phyloP scores from a whole-genome alignment of 345 rosid genomes.

The Eucalyptus curtisii region DNA sequence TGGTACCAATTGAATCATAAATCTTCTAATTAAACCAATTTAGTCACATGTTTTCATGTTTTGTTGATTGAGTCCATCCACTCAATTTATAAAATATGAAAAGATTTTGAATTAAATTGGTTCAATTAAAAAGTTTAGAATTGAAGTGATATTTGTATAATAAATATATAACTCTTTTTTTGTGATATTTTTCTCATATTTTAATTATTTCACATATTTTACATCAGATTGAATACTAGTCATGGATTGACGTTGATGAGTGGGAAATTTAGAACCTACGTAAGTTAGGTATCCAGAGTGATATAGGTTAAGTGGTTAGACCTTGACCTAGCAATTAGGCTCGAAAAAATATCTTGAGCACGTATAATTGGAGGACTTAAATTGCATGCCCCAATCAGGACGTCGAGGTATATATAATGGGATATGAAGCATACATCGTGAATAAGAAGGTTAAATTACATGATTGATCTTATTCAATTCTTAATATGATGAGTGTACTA shows the following conservation, averaged over 20 bases:
- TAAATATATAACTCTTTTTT: background rate
- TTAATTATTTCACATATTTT: background rate
- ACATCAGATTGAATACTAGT: background rate
- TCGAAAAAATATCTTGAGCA: background rate
- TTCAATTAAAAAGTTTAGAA: too few relatives aligned
- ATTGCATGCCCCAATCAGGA: background rate
- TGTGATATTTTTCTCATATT: background rate
- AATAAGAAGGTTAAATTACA: background rate
- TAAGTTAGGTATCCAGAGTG: background rate
- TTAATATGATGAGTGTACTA: background rate
- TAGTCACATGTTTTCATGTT: accelerated
- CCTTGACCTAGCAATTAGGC: background rate
- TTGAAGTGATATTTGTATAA: accelerated
- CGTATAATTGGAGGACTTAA: background rate
- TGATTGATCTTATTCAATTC: too few relatives aligned
- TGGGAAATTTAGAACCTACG: background rate
- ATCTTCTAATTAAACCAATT: too few relatives aligned
- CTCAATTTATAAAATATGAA: too few relatives aligned
- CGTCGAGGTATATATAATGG: background rate
- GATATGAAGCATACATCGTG: background rate
- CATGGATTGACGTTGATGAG: background rate
- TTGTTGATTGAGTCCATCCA: too few relatives aligned
- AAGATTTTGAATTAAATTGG: too few relatives aligned
- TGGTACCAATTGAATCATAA: accelerated
- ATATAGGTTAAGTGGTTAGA: background rate